These are phyloP conservation scores for Mangifera indica DNA, from an alignment of 345 rosid species.

Conservation along the genomic window DNA sequence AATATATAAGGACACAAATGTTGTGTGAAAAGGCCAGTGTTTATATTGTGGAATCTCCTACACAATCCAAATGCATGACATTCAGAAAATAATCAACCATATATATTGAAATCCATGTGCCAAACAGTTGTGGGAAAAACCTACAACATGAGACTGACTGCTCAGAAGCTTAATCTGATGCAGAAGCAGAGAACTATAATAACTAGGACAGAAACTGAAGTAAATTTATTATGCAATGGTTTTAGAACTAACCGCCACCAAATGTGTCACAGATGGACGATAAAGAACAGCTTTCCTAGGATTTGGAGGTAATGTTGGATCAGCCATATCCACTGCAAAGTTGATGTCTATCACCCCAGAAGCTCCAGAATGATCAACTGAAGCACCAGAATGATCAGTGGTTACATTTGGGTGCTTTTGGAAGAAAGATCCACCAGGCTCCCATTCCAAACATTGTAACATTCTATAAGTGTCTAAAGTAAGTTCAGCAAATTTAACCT, in stretches of 20 bases:
- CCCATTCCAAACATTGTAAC: conserved; percentile 98
- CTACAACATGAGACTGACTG: conserved; percentile 10
- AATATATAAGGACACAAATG: background rate
- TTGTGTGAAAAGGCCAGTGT: background rate
- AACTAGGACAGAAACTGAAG: conserved; percentile 3
- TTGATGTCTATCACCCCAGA: conserved; percentile 84
- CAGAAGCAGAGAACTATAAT: conserved; percentile 11
- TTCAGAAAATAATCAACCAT: background rate
- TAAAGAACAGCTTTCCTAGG: conserved; percentile 89
- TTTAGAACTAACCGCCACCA: conserved; percentile 73
- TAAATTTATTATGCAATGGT: conserved; percentile 16
- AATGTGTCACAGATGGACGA: conserved; percentile 83
- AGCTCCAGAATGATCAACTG: conserved; percentile 66
- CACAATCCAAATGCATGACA: background rate
- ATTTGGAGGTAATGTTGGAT: conserved; percentile 73
- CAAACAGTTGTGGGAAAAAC: background rate
- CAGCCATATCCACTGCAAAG: conserved; percentile 68
- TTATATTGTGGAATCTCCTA: background rate
- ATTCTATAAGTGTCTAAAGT: conserved; percentile 85
- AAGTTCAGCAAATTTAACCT: conserved; percentile 96
- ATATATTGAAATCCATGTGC: background rate
- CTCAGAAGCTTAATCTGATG: conserved; percentile 5
- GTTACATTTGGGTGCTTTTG: conserved; percentile 54
- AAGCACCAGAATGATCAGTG: conserved; percentile 67
- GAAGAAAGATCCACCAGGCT: conserved; percentile 75